Evolutionary conservation across 495 filamentous ascomycete genomes (phyloP), one percentile per base, ranked within the genome.

Genomic region (Xylaria curta): DNA sequence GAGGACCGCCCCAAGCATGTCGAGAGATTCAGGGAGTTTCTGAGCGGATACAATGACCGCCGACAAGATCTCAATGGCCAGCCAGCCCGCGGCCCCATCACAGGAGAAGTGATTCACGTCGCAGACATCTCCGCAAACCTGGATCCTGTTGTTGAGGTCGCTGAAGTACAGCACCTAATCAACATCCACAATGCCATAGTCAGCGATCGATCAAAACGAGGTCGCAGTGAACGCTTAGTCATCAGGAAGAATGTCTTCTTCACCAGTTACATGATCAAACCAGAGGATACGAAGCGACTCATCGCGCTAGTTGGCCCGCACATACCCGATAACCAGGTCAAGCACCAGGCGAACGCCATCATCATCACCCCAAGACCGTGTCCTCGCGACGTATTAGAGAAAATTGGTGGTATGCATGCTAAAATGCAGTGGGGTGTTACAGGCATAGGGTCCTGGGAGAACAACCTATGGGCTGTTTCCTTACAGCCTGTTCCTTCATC

Each of bases 191-290:
- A 98, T 76, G 71, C 78, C 1, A 75, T 83, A 21, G 76, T 91
- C 59, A 64, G 71, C 21, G 75, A 74, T 36, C 73, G 81, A 44
- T 73, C 76, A 19, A 75, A 76, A 58, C 72, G 74, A 51, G 42
- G 42, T 13, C 79, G 80, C 53, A 75, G 67, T 49, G 77, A 82
- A 51, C 86, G 85, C 75, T 77, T 94, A 56, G 82, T 88, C 64
- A 94, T 99, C 78, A 94, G 91, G 79, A 93, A 93, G 72, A 92
- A 90, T 15, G 90, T 97, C 61, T 93, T 95, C 83, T 98, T 93
- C 84, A 97, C 95, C n/a, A 95, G 93, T 49, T 98, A 98, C 81
- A 85, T 97, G 73, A 90, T 99, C 77, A 85, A 87, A 31, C 83
- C 87, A 56, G 77, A 86, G 38, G 92, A 93, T 75, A 91, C 91